phyloP scores from a whole-genome alignment of 75 land plant genomes.

The Chamaecyparis obtusa region DNA sequence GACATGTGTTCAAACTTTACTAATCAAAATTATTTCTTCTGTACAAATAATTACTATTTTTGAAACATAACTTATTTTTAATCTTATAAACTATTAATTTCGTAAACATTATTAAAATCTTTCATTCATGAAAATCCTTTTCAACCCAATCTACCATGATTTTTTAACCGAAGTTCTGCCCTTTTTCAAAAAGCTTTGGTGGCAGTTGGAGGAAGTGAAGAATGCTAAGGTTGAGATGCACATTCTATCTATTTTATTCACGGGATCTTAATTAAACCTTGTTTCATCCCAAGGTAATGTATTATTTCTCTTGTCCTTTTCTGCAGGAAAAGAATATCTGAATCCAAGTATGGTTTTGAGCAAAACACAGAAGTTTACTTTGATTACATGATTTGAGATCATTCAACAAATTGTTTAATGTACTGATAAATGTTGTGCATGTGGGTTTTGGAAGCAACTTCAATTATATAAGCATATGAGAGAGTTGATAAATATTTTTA shows the following conservation, averaged over 20 bases:
- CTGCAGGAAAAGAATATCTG: not conserved
- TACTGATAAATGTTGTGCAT: not conserved
- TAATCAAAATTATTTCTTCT: not conserved
- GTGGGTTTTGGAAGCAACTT: not conserved
- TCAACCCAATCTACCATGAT: not conserved
- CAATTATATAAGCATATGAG: not conserved
- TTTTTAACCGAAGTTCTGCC: not conserved
- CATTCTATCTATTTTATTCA: not conserved
- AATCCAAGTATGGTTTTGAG: constrained; percentile 1
- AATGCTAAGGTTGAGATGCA: not conserved
- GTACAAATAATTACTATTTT: not conserved
- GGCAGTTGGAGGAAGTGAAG: not conserved
- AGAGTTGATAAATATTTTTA: too few relatives aligned
- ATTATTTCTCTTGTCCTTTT: not conserved
- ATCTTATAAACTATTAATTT: too few relatives aligned
- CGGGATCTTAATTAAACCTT: not conserved
- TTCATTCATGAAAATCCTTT: not conserved
- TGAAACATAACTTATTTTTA: not conserved
- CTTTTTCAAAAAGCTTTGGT: not conserved
- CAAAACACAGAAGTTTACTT: not conserved
- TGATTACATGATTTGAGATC: not conserved
- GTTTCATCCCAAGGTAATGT: not conserved
- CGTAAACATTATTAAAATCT: too few relatives aligned
- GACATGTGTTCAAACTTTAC: not conserved
- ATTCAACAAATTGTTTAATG: not conserved